Evolutionary conservation across 352 stramenopile species (phyloP), one percentile per base, ranked within the genome.

Genomic region (Phytophthora sp.): DNA sequence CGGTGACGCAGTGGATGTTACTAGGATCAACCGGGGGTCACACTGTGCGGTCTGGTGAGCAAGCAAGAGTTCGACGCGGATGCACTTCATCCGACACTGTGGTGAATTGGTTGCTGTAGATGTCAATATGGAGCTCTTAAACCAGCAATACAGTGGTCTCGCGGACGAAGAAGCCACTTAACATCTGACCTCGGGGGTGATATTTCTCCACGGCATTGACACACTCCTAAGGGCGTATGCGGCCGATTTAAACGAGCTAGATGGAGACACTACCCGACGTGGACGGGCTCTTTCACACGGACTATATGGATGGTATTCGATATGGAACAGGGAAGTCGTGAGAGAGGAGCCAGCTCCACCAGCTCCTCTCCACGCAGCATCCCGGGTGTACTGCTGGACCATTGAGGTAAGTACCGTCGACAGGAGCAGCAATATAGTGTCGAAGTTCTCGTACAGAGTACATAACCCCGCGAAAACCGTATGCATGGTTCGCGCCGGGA

Each of bases 351-450:
- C n/a, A n/a, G n/a, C n/a, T n/a, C n/a, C n/a, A n/a, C n/a, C n/a
- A n/a, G n/a, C n/a, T n/a, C n/a, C n/a, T n/a, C n/a, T 57, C 11
- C 57, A 38, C 26, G 23, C 42, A 26, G 29, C 50, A 1, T 24
- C 50, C n/a, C 21, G 52, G 18, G 26, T 68, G 41, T 42, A 68
- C 30, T 16, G 16, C 6, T 57, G 51, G 60, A 29, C 51, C 15
- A 58, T 62, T n/a, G 24, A 61, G 7, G 31, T 62, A 8, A 62
- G 16, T 21, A 53, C 60, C 4, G 51, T 68, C 7, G 51, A 68
- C 51, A 62, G 33, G 7, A 31, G 31, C 21, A 42, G 29, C 18
- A 61, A 35, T 41, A 8, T 59, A 8, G 7, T 65, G 18, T 65
- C 23, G 5, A 57, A 44, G 16, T 55, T 54, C 12, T 49, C 31